Evolutionary conservation across 768 basidiomycete genomes (phyloP).

Genomic region (Kwoniella sp.): DNA sequence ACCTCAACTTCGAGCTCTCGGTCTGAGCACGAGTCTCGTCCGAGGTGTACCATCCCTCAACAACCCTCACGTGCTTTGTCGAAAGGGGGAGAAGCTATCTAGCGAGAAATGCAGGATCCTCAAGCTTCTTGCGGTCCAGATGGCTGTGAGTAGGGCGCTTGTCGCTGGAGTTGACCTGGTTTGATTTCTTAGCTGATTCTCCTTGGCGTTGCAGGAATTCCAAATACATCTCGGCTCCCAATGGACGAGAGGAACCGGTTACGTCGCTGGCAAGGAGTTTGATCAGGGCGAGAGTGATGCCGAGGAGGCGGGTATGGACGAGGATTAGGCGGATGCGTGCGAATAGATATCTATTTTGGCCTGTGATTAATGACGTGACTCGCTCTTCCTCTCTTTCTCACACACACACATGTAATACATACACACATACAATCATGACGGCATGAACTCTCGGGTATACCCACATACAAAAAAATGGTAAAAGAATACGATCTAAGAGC

Average conservation of each 20-base stretch:
- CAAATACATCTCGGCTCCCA: constrained; percentile 50
- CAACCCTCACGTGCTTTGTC: constrained; percentile 79
- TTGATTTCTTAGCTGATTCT: not conserved
- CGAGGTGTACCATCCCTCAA: constrained; percentile 84
- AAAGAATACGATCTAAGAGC: not conserved
- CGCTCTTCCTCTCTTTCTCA: not conserved
- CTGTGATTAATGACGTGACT: not conserved
- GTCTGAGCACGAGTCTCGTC: constrained; percentile 78
- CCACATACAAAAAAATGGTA: constrained; percentile 15
- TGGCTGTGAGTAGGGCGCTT: constrained; percentile 63
- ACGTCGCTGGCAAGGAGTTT: constrained; percentile 45
- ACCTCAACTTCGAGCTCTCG: constrained; percentile 89
- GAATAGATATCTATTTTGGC: too few species aligned
- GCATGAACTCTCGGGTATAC: constrained; percentile 20
- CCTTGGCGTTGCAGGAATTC: constrained; percentile 44
- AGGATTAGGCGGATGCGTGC: constrained; percentile 18
- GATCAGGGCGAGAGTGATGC: constrained; percentile 21
- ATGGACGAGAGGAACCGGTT: constrained; percentile 52
- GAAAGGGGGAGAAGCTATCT: constrained; percentile 75
- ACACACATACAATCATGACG: constrained; percentile 24
- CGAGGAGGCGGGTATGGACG: constrained; percentile 33
- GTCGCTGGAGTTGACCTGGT: not conserved
- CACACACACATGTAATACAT: constrained; percentile 20
- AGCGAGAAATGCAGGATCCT: constrained; percentile 88
- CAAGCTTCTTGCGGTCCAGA: constrained; percentile 84